Conservation (phyloP, 495 filamentous ascomycete species). For the Aspergillus nanangensis region DNA sequence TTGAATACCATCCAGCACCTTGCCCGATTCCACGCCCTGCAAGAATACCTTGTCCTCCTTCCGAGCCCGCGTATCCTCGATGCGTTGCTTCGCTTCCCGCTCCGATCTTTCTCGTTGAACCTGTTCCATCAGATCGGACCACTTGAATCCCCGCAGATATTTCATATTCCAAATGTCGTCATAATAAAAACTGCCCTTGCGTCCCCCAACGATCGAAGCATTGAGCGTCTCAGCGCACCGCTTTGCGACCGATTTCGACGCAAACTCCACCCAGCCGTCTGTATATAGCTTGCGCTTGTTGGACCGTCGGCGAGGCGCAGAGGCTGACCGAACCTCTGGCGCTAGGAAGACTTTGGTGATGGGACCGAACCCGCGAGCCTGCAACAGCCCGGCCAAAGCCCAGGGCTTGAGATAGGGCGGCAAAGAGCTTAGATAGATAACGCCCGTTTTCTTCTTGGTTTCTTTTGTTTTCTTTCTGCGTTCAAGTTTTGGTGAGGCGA, state of each 20-base stretch:
- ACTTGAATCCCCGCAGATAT: conserved; percentile 81
- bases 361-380: conserved; percentile 60
- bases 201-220: conserved; percentile 74
- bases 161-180: conserved; percentile 89
- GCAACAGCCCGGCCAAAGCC: conserved; percentile 72
- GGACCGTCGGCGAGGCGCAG: conserved; percentile 57
- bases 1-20: conserved; percentile 67
- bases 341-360: conserved; percentile 85
- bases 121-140: conserved; percentile 61
- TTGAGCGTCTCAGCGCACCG: conserved; percentile 81
- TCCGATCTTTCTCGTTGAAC: conserved; percentile 79
- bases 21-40: conserved; percentile 75
- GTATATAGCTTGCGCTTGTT: conserved; percentile 86
- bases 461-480: conserved; percentile 30
- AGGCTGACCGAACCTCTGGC: conserved; percentile 65
- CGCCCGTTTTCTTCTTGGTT: conserved; percentile 55
- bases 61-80: conserved; percentile 72
- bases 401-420: conserved; percentile 93
- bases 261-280: conserved; percentile 94
- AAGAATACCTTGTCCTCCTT: conserved; percentile 83
- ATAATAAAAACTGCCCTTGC: conserved; percentile 83
- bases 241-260: conserved; percentile 72
- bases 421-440: conserved; percentile 84
- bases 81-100: conserved; percentile 69
- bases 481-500: conserved; percentile 16